phyloP scores from a whole-genome alignment of 2,329 filamentous ascomycete species.

The Simplicillium aogashimaense region DNA sequence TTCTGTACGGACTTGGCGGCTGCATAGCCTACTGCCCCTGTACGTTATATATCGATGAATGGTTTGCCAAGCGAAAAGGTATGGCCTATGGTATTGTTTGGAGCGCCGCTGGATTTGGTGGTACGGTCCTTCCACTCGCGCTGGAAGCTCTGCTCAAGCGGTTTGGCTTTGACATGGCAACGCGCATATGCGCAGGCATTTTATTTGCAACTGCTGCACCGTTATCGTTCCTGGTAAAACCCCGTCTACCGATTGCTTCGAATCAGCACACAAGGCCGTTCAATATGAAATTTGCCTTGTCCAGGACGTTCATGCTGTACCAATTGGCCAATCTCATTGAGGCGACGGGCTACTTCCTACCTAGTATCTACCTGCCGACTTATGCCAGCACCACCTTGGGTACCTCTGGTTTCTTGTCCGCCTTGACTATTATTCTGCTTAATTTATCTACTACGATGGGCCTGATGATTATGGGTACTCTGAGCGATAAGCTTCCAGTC shows the following conservation, averaged over 20 bases:
- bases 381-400: constrained; percentile 38
- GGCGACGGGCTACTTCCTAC: constrained; percentile 48
- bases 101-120: constrained; percentile 34
- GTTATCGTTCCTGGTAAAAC: constrained; percentile 40
- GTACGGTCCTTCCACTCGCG: constrained; percentile 32
- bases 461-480: constrained; percentile 41
- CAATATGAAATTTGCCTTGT: constrained; percentile 34
- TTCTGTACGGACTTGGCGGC: constrained; percentile 45
- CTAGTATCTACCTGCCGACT: constrained; percentile 46
- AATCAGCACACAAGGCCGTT: constrained; percentile 18
- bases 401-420: constrained; percentile 31
- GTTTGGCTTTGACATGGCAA: constrained; percentile 30
- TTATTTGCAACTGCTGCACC: constrained; percentile 37
- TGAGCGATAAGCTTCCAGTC: constrained; percentile 39
- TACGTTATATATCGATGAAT: constrained; percentile 45
- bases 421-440: constrained; percentile 42
- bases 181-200: constrained; percentile 36
- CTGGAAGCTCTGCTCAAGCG: constrained; percentile 33
- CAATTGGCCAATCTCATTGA: constrained; percentile 44
- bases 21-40: constrained; percentile 39
- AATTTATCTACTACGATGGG: constrained; percentile 46
- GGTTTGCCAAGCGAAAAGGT: constrained; percentile 41
- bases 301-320: constrained; percentile 43
- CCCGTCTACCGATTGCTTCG: constrained; percentile 29
- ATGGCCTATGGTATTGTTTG: constrained; percentile 48